A percentile compares a stretch with the other conserved stretches of the same genome.
Evolutionary conservation across 2,329 filamentous ascomycete genomes (phyloP).

Genomic region (Paraphoma chrysanthemicola): DNA sequence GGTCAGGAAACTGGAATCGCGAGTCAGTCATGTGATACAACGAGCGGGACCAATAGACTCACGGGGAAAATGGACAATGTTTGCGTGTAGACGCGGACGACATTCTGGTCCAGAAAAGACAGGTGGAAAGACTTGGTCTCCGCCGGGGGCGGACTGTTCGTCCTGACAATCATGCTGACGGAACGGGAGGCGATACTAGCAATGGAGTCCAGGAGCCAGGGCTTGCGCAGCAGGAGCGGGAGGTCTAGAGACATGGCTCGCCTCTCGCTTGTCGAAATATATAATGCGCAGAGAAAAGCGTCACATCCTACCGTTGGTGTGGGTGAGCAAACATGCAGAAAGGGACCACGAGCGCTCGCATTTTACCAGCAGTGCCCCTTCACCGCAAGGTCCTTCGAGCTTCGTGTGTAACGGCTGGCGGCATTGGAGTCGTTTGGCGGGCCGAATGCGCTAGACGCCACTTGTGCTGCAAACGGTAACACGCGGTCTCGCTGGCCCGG

Average conservation of each 20-base stretch:
- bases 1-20: slow-evolving; percentile 32
- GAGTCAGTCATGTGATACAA: not conserved
- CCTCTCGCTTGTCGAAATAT: slow-evolving; percentile 28
- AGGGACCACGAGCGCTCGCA: slow-evolving; percentile 33
- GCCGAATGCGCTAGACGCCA: slow-evolving; percentile 27
- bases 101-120: slow-evolving; percentile 39
- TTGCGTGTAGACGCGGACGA: slow-evolving; percentile 41
- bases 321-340: slow-evolving; percentile 34
- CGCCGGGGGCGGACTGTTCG: slow-evolving; percentile 22
- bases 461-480: slow-evolving; percentile 20
- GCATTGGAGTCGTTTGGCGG: slow-evolving; percentile 36
- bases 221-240: slow-evolving; percentile 25
- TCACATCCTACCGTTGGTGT: slow-evolving; percentile 24
- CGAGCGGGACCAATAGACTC: not conserved
- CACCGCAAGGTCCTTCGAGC: slow-evolving; percentile 36
- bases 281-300: slow-evolving; percentile 18
- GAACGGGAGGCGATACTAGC: slow-evolving; percentile 22
- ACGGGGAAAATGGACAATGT: slow-evolving; percentile 40
- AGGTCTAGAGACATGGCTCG: slow-evolving; percentile 28
- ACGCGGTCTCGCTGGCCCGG: slow-evolving; percentile 17
- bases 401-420: slow-evolving; percentile 34
- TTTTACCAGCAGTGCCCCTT: slow-evolving; percentile 24
- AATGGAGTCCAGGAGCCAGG: slow-evolving; percentile 17
- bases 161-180: slow-evolving; percentile 36
- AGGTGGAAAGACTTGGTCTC: slow-evolving; percentile 35